Percentiles rank a stretch among this genome's conserved stretches.
These are phyloP conservation scores for Ascochyta pisi DNA, from an alignment of 2,329 filamentous ascomycete genomes.

Conservation along the genomic window DNA sequence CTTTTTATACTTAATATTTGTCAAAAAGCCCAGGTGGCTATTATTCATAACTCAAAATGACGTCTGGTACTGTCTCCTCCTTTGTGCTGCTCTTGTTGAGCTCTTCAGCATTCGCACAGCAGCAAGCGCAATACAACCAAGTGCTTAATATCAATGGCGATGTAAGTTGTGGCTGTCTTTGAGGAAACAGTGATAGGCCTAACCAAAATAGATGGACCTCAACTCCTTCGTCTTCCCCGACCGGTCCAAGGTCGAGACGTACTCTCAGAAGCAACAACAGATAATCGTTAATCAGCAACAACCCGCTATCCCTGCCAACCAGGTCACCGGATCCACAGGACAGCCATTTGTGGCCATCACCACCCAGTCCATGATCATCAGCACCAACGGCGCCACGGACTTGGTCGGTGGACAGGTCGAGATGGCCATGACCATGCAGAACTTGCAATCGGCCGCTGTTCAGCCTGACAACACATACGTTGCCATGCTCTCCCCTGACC, in stretches of 20 bases:
- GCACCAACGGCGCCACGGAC: constrained; percentile 46
- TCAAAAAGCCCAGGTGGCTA: constrained; percentile 44
- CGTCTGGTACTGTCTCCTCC: constrained; percentile 47
- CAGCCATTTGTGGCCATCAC: constrained; percentile 47
- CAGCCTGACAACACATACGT: constrained; percentile 47
- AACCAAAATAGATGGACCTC: constrained; percentile 41
- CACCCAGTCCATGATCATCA: constrained; percentile 44
- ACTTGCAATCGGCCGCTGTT: constrained; percentile 37
- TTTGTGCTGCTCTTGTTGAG: constrained; percentile 40
- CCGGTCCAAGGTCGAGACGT: constrained; percentile 47
- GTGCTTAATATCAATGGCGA: constrained; percentile 50
- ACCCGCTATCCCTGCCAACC: constrained; percentile 43
- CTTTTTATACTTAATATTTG: constrained; percentile 33
- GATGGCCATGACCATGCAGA: constrained; percentile 42
- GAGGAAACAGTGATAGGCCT: background rate
- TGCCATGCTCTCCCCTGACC: constrained; percentile 46
- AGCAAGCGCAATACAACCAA: constrained; percentile 47
- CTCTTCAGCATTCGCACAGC: constrained; percentile 37
- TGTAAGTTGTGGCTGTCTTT: constrained; percentile 29
- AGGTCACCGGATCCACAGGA: constrained; percentile 47
- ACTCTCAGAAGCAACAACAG: constrained; percentile 48
- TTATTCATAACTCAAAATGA: constrained; percentile 36
- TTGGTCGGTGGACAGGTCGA: constrained; percentile 47
- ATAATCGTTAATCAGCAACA: constrained; percentile 51
- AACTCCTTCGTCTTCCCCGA: constrained; percentile 49